phyloP scores from a whole-genome alignment of 2,329 filamentous ascomycete genomes.

The Paramyrothecium roridum region DNA sequence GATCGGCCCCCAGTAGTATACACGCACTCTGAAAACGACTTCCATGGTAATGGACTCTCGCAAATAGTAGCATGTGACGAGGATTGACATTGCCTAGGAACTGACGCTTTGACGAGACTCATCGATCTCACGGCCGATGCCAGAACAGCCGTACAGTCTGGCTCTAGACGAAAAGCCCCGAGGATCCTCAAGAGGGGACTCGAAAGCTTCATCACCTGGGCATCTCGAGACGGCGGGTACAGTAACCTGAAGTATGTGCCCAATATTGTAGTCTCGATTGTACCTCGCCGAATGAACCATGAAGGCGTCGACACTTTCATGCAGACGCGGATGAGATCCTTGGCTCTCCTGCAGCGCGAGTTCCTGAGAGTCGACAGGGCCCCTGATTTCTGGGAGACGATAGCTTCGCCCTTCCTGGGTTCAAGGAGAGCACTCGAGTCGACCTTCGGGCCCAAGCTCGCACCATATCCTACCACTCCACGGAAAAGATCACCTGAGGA shows the following conservation, averaged over 20 bases:
- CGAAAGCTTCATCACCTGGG: conserved; percentile 34
- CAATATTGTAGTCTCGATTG: conserved; percentile 33
- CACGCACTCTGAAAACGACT: conserved; percentile 28
- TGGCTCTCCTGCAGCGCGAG: conserved; percentile 33
- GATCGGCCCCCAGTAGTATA: conserved; percentile 32
- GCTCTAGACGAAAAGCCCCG: conserved; percentile 26
- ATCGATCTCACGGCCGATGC: conserved; percentile 35
- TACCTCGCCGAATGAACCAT: conserved; percentile 25
- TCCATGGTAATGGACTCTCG: conserved; percentile 25
- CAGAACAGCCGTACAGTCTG: conserved; percentile 30
- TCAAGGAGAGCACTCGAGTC: background rate
- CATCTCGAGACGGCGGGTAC: conserved; percentile 37
- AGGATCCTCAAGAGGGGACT: conserved; percentile 29
- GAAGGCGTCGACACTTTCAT: conserved; percentile 30
- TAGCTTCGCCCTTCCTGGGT: background rate
- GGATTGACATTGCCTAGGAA: conserved; percentile 28
- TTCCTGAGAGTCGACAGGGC: conserved; percentile 24
- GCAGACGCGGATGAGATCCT: conserved; percentile 27
- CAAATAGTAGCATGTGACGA: background rate
- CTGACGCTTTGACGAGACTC: conserved; percentile 31
- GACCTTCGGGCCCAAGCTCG: background rate
- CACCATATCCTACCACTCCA: background rate
- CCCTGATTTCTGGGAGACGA: conserved; percentile 25
- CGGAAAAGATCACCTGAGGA: background rate
- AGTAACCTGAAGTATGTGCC: conserved; percentile 28